Conservation (phyloP, 208 protist genomes). For the Leishmania gerbilli region DNA sequence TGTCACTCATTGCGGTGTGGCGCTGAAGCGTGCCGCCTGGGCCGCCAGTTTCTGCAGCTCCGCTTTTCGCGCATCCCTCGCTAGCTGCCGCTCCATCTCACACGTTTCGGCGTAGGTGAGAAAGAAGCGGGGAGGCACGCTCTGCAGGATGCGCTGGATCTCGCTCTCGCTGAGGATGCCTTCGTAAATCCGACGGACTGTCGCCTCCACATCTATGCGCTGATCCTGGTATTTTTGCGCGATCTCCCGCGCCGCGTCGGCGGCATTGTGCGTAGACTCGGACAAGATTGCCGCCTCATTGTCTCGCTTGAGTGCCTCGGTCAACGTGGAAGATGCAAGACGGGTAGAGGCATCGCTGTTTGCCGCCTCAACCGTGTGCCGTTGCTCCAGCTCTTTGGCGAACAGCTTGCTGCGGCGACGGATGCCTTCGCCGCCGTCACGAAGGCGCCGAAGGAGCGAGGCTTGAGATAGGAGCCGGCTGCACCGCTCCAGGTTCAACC, state of each 20-base stretch:
- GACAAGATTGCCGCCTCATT: slow-evolving; percentile 16
- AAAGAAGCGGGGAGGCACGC: slow-evolving; percentile 70
- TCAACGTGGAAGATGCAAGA: not conserved
- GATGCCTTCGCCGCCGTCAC: slow-evolving; percentile 57
- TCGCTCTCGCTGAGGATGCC: slow-evolving; percentile 73
- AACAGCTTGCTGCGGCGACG: slow-evolving; percentile 43
- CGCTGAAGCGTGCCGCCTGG: slow-evolving; percentile 13
- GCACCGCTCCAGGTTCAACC: slow-evolving; percentile 63
- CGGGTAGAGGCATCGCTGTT: not conserved
- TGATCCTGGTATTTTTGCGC: slow-evolving; percentile 57
- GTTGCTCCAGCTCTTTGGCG: slow-evolving; percentile 41
- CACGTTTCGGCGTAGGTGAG: slow-evolving; percentile 75
- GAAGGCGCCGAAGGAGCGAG: slow-evolving; percentile 53
- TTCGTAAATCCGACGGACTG: slow-evolving; percentile 72
- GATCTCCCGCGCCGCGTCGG: slow-evolving; percentile 14
- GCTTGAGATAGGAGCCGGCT: slow-evolving; percentile 57
- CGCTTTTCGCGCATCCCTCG: slow-evolving; percentile 38
- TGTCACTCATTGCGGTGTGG: slow-evolving; percentile 4
- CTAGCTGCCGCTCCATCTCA: slow-evolving; percentile 39
- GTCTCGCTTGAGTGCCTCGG: not conserved
- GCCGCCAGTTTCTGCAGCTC: slow-evolving; percentile 48
- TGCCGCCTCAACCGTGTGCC: slow-evolving; percentile 6
- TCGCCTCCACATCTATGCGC: slow-evolving; percentile 67
- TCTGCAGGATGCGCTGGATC: slow-evolving; percentile 70
- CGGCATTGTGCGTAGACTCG: not conserved